Evolutionary conservation across 345 rosid species (phyloP), one percentile per base, ranked within the genome.

Genomic region (Aethionema arabicum): DNA sequence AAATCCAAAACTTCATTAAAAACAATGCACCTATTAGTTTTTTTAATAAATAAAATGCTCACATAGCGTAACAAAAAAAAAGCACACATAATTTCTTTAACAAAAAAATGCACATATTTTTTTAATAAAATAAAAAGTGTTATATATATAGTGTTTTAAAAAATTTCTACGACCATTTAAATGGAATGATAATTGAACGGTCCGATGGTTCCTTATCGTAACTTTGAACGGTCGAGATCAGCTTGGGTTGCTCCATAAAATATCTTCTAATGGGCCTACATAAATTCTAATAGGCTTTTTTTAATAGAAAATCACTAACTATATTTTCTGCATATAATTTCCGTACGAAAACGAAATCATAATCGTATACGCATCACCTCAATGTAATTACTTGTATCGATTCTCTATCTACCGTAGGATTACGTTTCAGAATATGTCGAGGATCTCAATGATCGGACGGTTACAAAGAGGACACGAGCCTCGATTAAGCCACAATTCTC

Each of bases 391-490:
- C 41, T 4, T 46, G 6, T 30, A 64, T 51, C 59, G 42, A 57
- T 43, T 42, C 27, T 51, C 6, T 72, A 0, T 16, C 7, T 45
- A 6, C 71, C 67, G 56, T 65, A 8, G 27, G 75, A 72, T 72
- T 21, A 21, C 32, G 16, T 38, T 16, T 61, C 72, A 84, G 68
- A 77, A 86, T 35, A 87, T 78, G 37, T 87, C 88, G 32, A 87
- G 90, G 32, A 84, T 78, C 66, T 84, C 86, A 31, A 82, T 69
- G 55, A 87, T 82, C 48, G 81, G 70, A 50, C 82, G 83, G 82
- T 82, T 87, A 45, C 95, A 87, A 15, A 87, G 86, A 66, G 95
- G 95, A 75, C 95, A 87, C 12, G 77, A 67, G 6, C 88, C 85
- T 46, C 95, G 82, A 68, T 81, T 82, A 33, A 81, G 61, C 90